These are phyloP conservation scores for Alternaria postmessia DNA, from an alignment of 2,329 filamentous ascomycete genomes.

Conservation along the genomic window DNA sequence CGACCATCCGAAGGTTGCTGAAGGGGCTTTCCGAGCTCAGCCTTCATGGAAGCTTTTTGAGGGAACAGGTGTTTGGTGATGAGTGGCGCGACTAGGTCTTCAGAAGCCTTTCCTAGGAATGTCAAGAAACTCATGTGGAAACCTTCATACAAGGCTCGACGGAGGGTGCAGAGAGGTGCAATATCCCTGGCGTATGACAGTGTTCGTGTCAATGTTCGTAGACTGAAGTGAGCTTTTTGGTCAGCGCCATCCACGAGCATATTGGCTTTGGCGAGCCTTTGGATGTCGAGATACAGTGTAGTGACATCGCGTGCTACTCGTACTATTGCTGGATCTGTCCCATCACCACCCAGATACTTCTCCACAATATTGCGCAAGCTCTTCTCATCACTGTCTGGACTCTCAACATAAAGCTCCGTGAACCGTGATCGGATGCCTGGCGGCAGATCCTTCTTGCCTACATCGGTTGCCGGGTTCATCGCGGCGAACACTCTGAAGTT, in stretches of 20 bases:
- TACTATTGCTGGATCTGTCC: constrained; percentile 71
- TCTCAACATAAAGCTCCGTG: constrained; percentile 93
- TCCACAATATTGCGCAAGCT: constrained; percentile 89
- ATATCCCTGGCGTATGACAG: constrained; percentile 89
- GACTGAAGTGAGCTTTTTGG: constrained; percentile 95
- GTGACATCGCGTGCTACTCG: constrained; percentile 82
- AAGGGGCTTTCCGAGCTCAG: constrained; percentile 79
- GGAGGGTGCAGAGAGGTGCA: constrained; percentile 80
- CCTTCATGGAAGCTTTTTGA: constrained; percentile 71
- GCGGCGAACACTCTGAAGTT: constrained; percentile 97
- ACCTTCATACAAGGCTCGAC: constrained; percentile 88
- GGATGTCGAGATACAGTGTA: constrained; percentile 86
- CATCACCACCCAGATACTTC: constrained; percentile 77
- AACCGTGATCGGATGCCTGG: constrained; percentile 89
- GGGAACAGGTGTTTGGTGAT: constrained; percentile 83
- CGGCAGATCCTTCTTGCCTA: constrained; percentile 93
- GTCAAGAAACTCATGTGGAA: constrained; percentile 99
- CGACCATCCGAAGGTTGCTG: constrained; percentile 78
- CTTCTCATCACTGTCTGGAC: constrained; percentile 84
- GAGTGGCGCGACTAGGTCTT: constrained; percentile 77
- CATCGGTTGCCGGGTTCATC: constrained; percentile 98
- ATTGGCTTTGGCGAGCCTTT: constrained; percentile 80
- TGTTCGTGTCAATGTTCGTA: constrained; percentile 90
- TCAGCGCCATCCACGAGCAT: constrained; percentile 92
- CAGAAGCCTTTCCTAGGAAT: constrained; percentile 81